These are phyloP conservation scores for Yueomyces sp. DNA, from an alignment of 805 yeast species.

Conservation along the genomic window DNA sequence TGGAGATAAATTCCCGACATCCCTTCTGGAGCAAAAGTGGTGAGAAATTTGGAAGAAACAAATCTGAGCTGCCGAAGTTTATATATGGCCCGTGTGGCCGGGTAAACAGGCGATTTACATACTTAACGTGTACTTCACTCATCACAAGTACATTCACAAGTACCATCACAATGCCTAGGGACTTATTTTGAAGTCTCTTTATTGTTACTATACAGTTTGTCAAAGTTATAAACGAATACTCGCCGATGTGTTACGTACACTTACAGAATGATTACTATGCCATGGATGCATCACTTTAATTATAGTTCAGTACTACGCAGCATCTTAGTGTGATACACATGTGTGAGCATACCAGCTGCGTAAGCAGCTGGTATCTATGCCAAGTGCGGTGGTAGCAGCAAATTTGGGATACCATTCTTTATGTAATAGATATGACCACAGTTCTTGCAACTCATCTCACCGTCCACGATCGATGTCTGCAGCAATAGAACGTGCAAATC, in stretches of 20 bases:
- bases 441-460: conserved; percentile 76
- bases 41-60: too few species aligned
- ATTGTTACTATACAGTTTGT: too few species aligned
- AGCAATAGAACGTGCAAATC: conserved; percentile 69
- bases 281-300: too few species aligned
- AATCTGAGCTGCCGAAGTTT: background rate
- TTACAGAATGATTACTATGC: too few species aligned
- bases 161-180: background rate
- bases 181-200: background rate
- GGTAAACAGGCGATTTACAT: background rate
- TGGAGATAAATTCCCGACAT: background rate
- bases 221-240: too few species aligned
- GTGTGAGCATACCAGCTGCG: too few species aligned
- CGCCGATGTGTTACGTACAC: too few species aligned
- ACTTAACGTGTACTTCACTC: background rate
- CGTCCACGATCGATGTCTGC: conserved; percentile 80
- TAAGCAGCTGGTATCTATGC: conserved; percentile 26
- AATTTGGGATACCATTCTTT: conserved; percentile 88
- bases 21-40: background rate
- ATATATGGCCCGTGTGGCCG: too few species aligned
- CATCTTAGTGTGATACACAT: too few species aligned
- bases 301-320: too few species aligned
- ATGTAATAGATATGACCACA: conserved; percentile 83
- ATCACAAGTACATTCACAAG: background rate
- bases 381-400: conserved; percentile 86